Base-by-base conservation (phyloP, 805 yeast species). In the Novakomyces olei region DNA sequence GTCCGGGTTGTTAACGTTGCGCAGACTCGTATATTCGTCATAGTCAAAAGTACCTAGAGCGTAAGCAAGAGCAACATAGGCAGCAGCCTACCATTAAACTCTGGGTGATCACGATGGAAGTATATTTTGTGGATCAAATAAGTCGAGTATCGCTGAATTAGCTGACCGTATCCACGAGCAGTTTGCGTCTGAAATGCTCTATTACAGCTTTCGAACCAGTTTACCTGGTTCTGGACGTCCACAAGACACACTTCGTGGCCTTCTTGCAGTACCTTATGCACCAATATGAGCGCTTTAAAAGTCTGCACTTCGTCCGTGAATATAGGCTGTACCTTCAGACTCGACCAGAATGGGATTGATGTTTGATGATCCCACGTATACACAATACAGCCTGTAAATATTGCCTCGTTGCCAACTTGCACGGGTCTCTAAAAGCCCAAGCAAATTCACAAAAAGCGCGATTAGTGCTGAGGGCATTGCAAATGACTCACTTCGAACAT, bases 11-110 rank as follows among this genome's bases (percentile, higher is more conserved):
- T 79, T 72, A 25, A 79, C 91, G 2, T 81, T 70, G 36, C 78
- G 67, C 41, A 85, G 61, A 3, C 94, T 78, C 28, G 83, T 70
- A 48, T 85, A 88, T 50, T 85, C 98, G 51, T 81, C 92, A 48
- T 85, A 88, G 49, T 85, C 98, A 52, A 85, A 85, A 24, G 80
- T 80, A 7, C n/a, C n/a, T n/a, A n/a, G n/a, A n/a, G n/a, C n/a
- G n/a, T n/a, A n/a, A n/a, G 44, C 5, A 30, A 10, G 7, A 9
- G 15, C 10, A 17, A 14, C 5, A 27, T 30, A 10, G 12, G 24
- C n/a, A n/a, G n/a, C n/a, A n/a, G n/a, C n/a, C n/a, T n/a, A n/a
- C 96, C 98, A 47, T 77, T 85, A 55, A 85, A 88, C 4, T 81
- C 92, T 9, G 78, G 71, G 46, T 88, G 92, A 37, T 65, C 63